Evolutionary conservation across 1,284 basidiomycete species (phyloP).

Genomic region (Cryptococcus hybrid): DNA sequence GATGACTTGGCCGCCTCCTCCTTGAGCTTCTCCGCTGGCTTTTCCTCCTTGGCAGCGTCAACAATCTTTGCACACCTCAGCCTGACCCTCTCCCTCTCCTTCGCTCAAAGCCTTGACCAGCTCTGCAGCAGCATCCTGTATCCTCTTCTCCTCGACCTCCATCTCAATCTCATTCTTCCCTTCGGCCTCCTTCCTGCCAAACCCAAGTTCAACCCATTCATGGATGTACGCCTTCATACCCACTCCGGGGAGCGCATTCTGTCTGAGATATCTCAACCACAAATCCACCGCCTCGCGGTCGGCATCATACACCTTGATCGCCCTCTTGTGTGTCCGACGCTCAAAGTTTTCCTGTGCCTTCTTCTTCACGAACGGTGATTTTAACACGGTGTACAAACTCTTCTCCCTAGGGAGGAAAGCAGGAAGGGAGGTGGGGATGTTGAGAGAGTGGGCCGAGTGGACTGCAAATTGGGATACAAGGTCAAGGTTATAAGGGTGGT

Average conservation of each 20-base stretch:
- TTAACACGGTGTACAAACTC: conserved; percentile 80
- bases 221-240: conserved; percentile 79
- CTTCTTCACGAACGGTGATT: conserved; percentile 88
- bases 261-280: conserved; percentile 77
- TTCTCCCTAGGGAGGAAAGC: conserved; percentile 72
- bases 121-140: conserved; percentile 24
- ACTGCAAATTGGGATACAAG: conserved; percentile 81
- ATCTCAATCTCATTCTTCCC: neutral
- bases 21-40: neutral
- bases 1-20: neutral
- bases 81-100: conserved; percentile 17
- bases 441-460: conserved; percentile 78
- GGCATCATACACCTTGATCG: conserved; percentile 89
- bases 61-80: conserved; percentile 14
- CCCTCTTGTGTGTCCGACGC: conserved; percentile 74
- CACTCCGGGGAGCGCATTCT: conserved; percentile 78
- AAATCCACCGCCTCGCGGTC: conserved; percentile 73
- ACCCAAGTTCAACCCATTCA: conserved; percentile 67
- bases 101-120: conserved; percentile 25
- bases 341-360: conserved; percentile 97
- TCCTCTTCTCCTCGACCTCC: conserved; percentile 9
- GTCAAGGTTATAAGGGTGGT: conserved; percentile 65
- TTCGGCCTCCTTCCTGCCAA: conserved; percentile 53
- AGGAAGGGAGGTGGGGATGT: conserved; percentile 73
- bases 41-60: conserved; percentile 5